Evolutionary conservation across 2,329 filamentous ascomycete genomes (phyloP).

Genomic region (Ploettnerulaceae sp.): DNA sequence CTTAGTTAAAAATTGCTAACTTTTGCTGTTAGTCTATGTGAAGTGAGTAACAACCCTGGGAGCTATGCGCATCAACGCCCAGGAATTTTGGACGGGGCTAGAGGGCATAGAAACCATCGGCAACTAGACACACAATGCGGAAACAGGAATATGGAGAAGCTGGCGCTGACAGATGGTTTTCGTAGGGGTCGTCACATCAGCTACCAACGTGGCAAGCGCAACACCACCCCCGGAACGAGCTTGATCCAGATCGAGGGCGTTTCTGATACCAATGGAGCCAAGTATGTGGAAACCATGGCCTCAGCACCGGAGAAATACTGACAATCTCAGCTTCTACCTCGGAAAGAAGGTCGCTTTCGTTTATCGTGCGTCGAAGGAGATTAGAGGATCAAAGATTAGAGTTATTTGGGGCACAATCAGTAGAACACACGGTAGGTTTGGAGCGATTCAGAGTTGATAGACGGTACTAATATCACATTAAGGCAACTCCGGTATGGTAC

Average conservation of each 20-base stretch:
- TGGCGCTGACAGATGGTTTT: slow-evolving; percentile 23
- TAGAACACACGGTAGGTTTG: slow-evolving; percentile 76
- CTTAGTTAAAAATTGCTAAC: slow-evolving; percentile 27
- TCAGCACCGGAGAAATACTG: slow-evolving; percentile 14
- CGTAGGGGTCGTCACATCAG: slow-evolving; percentile 93
- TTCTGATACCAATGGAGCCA: slow-evolving; percentile 81
- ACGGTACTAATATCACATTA: slow-evolving; percentile 14
- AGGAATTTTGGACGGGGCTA: background rate
- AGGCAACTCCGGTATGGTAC: slow-evolving; percentile 98
- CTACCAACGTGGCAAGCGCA: slow-evolving; percentile 94
- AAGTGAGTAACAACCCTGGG: slow-evolving; percentile 60
- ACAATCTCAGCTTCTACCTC: slow-evolving; percentile 70
- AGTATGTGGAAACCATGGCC: slow-evolving; percentile 49
- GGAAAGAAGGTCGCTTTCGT: slow-evolving; percentile 99
- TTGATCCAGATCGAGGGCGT: slow-evolving; percentile 99
- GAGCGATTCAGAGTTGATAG: background rate
- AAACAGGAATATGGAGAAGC: slow-evolving; percentile 8
- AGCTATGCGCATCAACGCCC: slow-evolving; percentile 6
- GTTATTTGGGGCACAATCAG: slow-evolving; percentile 99
- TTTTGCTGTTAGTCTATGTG: slow-evolving; percentile 65
- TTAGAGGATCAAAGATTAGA: slow-evolving; percentile 96
- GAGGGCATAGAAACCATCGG: slow-evolving; percentile 5
- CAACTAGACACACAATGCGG: slow-evolving; percentile 1
- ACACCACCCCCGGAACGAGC: slow-evolving; percentile 83
- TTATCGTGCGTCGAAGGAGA: slow-evolving; percentile 92